These are phyloP conservation scores for Ogataea trehaloabstinens DNA, from an alignment of 805 yeast genomes.

Conservation along the genomic window DNA sequence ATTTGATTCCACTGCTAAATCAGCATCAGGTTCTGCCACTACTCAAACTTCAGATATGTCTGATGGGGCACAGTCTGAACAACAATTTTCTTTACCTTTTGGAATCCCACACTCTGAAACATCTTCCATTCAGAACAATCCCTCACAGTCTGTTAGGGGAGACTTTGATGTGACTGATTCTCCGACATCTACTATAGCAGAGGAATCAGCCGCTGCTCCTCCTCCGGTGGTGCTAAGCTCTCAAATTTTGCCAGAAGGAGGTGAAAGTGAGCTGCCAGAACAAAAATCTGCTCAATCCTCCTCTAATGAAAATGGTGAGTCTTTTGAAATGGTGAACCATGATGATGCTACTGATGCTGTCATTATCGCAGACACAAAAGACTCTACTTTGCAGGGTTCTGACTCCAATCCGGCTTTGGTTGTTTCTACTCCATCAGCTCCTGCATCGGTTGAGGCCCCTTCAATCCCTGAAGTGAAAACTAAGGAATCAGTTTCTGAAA, in stretches of 20 bases:
- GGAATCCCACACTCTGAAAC: constrained; percentile 77
- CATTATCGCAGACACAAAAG: neutral
- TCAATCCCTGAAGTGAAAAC: neutral
- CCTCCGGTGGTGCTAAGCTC: constrained; percentile 27
- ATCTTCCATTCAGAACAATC: constrained; percentile 88
- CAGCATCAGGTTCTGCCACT: constrained; percentile 40
- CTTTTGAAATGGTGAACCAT: constrained; percentile 53
- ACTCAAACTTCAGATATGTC: constrained; percentile 46
- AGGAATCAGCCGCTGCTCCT: constrained; percentile 29
- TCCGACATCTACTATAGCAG: constrained; percentile 33
- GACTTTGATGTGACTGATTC: constrained; percentile 51
- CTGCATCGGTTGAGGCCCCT: neutral
- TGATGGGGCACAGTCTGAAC: constrained; percentile 21
- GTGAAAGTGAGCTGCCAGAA: constrained; percentile 14
- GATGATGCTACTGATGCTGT: constrained; percentile 35
- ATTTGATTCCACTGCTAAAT: constrained; percentile 18
- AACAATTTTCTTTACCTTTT: constrained; percentile 36
- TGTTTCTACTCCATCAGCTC: neutral
- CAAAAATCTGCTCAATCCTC: constrained; percentile 6
- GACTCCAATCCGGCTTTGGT: neutral
- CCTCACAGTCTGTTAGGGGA: constrained; percentile 87
- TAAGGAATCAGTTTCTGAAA: neutral
- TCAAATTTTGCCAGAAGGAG: constrained; percentile 30
- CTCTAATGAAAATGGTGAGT: constrained; percentile 36
- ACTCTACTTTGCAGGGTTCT: neutral